Evolutionary conservation across 2,329 filamentous ascomycete genomes (phyloP).

Genomic region (Lasiodiplodia sp.): DNA sequence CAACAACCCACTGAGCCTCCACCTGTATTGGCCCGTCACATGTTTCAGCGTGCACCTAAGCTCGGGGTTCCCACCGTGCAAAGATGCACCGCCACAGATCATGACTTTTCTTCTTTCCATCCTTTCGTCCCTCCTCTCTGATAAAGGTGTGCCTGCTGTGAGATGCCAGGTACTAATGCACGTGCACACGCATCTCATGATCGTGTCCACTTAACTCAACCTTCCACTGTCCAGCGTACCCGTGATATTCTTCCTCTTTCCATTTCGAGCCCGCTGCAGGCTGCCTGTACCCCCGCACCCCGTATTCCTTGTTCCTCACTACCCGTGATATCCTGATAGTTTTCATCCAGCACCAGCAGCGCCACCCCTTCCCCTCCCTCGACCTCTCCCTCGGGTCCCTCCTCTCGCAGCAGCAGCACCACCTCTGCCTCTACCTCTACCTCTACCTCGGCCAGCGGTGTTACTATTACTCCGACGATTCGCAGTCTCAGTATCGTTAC

Average conservation of each 20-base stretch:
- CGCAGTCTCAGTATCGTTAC: constrained; percentile 30
- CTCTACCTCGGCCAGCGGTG: constrained; percentile 11
- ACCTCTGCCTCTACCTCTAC: constrained; percentile 8
- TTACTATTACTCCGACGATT: not conserved
- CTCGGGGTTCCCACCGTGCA: not conserved
- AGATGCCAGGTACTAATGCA: not conserved
- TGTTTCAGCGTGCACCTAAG: not conserved
- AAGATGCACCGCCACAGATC: constrained; percentile 14
- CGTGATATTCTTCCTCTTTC: not conserved
- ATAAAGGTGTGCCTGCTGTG: not conserved
- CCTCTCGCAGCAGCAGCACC: not conserved
- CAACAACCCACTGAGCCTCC: constrained; percentile 4
- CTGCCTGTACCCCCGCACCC: not conserved
- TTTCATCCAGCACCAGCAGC: not conserved
- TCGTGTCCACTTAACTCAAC: not conserved
- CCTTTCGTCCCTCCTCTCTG: not conserved
- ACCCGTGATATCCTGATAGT: not conserved
- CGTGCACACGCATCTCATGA: not conserved
- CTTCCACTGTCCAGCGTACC: not conserved
- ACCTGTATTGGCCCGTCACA: constrained; percentile 1
- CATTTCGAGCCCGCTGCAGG: not conserved
- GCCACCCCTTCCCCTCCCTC: not conserved
- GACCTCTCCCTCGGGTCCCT: not conserved
- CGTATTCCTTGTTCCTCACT: not conserved
- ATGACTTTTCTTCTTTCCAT: not conserved